Evolutionary conservation across 129 eudicot genomes (phyloP).

Genomic region (Apium graveolens): DNA sequence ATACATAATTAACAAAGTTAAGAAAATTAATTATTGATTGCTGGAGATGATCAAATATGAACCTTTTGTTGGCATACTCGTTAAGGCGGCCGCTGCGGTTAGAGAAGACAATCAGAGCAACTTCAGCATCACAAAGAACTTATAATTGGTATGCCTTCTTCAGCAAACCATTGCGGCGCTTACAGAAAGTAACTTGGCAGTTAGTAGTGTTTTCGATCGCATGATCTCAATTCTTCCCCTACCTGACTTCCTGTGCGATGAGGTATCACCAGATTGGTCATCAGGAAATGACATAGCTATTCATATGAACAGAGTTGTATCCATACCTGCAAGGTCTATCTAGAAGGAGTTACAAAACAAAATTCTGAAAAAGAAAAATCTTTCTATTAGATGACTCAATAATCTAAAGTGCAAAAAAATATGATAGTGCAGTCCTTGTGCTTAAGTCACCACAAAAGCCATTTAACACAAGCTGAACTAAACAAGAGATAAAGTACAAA

Average conservation of each 20-base stretch:
- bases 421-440: slow-evolving; percentile 26
- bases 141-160: slow-evolving; percentile 88
- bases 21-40: background rate
- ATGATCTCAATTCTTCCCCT: slow-evolving; percentile 94
- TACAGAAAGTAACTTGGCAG: slow-evolving; percentile 93
- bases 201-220: slow-evolving; percentile 91
- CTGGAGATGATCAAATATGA: background rate
- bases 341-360: slow-evolving; percentile 16
- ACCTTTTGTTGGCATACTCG: slow-evolving; percentile 97
- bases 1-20: background rate
- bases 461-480: slow-evolving; percentile 2
- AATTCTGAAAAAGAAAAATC: slow-evolving; percentile 32
- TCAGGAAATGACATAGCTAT: slow-evolving; percentile 44
- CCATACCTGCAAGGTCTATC: slow-evolving; percentile 7
- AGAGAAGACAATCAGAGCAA: slow-evolving; percentile 83
- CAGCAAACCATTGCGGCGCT: slow-evolving; percentile 81
- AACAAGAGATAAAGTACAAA: background rate
- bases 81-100: slow-evolving; percentile 89
- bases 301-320: no score
- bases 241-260: slow-evolving; percentile 53
- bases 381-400: slow-evolving; percentile 15
- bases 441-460: slow-evolving; percentile 19
- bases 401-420: slow-evolving; percentile 22
- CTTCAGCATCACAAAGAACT: slow-evolving; percentile 95
- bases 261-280: slow-evolving; percentile 48